Conservation (phyloP, 192 early-diverging fungal genomes). For the Gryganskiella cystojenkinii region DNA sequence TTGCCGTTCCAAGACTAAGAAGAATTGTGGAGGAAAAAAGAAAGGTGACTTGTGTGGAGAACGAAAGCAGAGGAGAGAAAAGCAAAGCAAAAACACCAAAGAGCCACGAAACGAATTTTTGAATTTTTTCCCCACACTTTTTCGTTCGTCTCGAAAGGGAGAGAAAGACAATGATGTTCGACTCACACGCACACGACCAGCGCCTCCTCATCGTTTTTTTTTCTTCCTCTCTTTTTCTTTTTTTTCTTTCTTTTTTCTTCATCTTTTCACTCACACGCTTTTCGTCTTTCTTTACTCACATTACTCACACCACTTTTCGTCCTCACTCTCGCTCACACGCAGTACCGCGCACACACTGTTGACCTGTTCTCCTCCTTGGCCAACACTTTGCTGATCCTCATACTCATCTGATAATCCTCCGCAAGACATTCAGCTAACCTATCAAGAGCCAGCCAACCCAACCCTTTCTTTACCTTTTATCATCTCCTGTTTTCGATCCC, state of each 20-base stretch:
- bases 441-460: too few species aligned
- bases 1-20: background rate
- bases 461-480: background rate
- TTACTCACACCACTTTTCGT: background rate
- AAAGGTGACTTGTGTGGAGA: background rate
- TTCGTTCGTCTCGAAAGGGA: too few species aligned
- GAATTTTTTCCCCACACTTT: conserved; percentile 25
- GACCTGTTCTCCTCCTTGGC: background rate
- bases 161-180: too few species aligned
- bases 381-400: background rate
- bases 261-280: conserved; percentile 1
- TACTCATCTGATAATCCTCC: background rate
- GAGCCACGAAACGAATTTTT: too few species aligned
- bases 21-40: background rate
- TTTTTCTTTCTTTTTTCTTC: conserved; percentile 4
- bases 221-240: background rate
- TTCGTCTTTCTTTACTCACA: background rate
- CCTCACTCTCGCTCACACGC: background rate
- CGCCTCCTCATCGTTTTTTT: background rate
- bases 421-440: background rate
- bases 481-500: background rate
- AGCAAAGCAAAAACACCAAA: too few species aligned
- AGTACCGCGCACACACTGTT: too few species aligned
- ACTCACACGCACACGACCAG: background rate
- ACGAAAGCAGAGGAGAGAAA: too few species aligned